Percentiles rank a stretch among this genome's conserved stretches.
These are phyloP conservation scores for Raphanus raphanistrum DNA, from an alignment of 345 rosid genomes.

Conservation along the genomic window DNA sequence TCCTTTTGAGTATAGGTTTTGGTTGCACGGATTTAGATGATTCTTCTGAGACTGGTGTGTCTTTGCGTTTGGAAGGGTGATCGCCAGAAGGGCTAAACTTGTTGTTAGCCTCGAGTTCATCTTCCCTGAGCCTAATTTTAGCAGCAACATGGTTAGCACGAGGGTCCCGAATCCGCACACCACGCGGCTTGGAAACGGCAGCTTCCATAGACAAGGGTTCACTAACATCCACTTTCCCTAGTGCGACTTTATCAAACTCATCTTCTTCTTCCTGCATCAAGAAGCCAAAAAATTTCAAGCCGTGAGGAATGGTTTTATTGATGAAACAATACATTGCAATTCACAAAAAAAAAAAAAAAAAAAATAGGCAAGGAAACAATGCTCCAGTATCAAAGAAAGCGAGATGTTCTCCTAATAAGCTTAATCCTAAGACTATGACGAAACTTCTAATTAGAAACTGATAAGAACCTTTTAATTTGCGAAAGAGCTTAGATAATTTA, in stretches of 20 bases:
- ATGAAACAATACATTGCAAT: not conserved
- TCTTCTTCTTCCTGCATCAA: constrained; percentile 82
- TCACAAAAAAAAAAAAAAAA: not conserved
- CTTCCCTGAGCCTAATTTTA: constrained; percentile 71
- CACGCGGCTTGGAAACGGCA: constrained; percentile 37
- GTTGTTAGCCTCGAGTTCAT: constrained; percentile 55
- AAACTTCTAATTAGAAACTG: not conserved
- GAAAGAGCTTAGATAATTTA: not conserved
- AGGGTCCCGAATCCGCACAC: constrained; percentile 48
- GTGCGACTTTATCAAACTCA: constrained; percentile 72
- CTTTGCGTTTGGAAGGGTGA: too few relatives aligned
- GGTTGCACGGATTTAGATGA: constrained; percentile 23
- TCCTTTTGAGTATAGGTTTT: constrained; percentile 68
- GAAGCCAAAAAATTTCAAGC: not conserved
- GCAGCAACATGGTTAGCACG: constrained; percentile 77
- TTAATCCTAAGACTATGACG: not conserved
- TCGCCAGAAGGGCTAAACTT: constrained; percentile 32
- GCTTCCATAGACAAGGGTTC: constrained; percentile 59
- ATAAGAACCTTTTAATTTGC: not conserved
- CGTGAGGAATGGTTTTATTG: not conserved
- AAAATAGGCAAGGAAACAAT: not conserved
- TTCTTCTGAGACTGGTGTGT: too few relatives aligned
- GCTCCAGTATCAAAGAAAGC: not conserved
- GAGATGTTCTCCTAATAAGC: not conserved
- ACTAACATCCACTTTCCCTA: constrained; percentile 52